Base-by-base conservation (phyloP, 768 basidiomycete species). In the Xerocomus brunneocitrinus region DNA sequence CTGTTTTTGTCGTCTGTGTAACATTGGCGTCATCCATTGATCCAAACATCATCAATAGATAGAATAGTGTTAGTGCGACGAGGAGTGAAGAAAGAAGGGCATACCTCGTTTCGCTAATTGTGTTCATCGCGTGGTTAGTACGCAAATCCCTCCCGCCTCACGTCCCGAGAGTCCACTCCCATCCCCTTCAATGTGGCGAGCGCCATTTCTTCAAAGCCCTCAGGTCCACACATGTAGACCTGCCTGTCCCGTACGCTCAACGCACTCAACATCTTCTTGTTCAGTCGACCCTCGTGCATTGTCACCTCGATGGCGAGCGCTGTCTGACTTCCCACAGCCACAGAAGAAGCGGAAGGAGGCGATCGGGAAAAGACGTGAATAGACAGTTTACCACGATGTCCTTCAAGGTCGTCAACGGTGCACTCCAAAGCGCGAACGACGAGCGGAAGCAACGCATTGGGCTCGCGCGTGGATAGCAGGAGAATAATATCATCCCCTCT, bases 381-480 rank as follows among this genome's bases (percentile, higher is more conserved):
- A 0, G 53, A 47, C 3, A 80, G 58, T 5, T 14, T 60, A 13
- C 56, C 40, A 42, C 3, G 38, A n/a, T 5, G 9, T 19, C 36
- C 30, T 35, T 52, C 45, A 8, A 3, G 39, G 28, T 54, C 34
- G n/a, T 22, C 30, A n/a, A 7, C 47, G 1, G 35, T 36, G 36
- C 16, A 12, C 39, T 49, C 45, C 39, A 55, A 43, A 6, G 59
- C 44, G 5, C 56, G 56, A 32, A 32, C 5, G 19, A 67, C 14
- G 28, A 85, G 74, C 0, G 73, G 68, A 2, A 83, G 55, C 5
- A 82, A 56, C 4, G 83, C 71, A 1, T 77, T 70, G 0, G 82
- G 82, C 59, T 85, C 83, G 34, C 77, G 73, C 0, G 80, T 80
- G 0, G 83, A 76, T 2, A 85, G 57, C 0, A 78, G 58, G 22